A percentile compares a stretch with the other conserved stretches of the same genome.
Conservation (phyloP, 2,329 filamentous ascomycete genomes). For the Massarina eburnea region DNA sequence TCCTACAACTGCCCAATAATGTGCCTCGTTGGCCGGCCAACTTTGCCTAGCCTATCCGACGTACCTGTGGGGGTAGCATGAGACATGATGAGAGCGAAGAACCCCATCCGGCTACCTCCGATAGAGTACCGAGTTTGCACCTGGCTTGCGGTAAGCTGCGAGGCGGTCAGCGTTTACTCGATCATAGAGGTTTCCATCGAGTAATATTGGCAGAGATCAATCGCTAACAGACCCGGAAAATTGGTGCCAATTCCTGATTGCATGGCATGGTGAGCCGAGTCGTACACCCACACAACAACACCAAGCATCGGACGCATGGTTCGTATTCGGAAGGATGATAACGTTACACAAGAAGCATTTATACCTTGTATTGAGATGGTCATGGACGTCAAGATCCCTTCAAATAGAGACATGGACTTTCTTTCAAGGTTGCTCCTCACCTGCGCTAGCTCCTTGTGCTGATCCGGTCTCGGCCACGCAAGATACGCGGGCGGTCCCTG, state of each 20-base stretch:
- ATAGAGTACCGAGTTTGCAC: slow-evolving; percentile 2
- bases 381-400: not conserved
- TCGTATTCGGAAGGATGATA: not conserved
- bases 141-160: slow-evolving; percentile 13
- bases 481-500: slow-evolving; percentile 10
- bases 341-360: not conserved
- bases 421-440: slow-evolving; percentile 5
- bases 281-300: not conserved
- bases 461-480: slow-evolving; percentile 21
- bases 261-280: not conserved
- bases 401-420: slow-evolving; percentile 6
- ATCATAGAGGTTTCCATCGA: slow-evolving; percentile 33
- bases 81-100: not conserved
- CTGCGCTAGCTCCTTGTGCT: slow-evolving; percentile 29
- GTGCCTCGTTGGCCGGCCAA: not conserved
- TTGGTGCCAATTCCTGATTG: slow-evolving; percentile 21
- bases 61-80: too few relatives aligned
- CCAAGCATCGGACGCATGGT: not conserved
- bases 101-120: slow-evolving; percentile 29
- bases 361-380: too few relatives aligned
- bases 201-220: slow-evolving; percentile 32
- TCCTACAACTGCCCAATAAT: not conserved
- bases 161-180: slow-evolving; percentile 30
- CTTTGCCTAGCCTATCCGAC: not conserved
- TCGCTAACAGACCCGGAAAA: slow-evolving; percentile 24